Evolutionary conservation across 2,329 filamentous ascomycete genomes (phyloP).

Genomic region (Alternaria sp.): DNA sequence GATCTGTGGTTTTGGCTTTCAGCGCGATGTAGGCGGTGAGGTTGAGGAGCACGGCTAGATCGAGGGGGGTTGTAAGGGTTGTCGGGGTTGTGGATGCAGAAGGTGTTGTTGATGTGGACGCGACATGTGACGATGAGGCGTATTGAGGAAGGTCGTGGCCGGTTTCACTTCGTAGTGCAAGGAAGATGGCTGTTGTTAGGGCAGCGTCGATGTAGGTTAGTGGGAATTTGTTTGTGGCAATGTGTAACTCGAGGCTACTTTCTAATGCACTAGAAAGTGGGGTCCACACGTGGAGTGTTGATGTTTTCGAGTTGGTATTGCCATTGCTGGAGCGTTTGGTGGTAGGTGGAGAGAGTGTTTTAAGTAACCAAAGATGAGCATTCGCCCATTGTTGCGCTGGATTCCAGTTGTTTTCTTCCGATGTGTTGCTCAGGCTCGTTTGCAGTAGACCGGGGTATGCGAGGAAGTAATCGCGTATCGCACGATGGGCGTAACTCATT

Average conservation of each 20-base stretch:
- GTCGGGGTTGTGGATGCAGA: background rate
- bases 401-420: slow-evolving; percentile 18
- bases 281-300: slow-evolving; percentile 27
- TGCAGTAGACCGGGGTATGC: slow-evolving; percentile 18
- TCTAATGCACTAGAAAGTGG: slow-evolving; percentile 30
- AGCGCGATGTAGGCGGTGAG: slow-evolving; percentile 30
- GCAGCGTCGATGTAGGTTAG: slow-evolving; percentile 34
- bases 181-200: slow-evolving; percentile 24
- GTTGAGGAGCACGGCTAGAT: slow-evolving; percentile 38
- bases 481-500: slow-evolving; percentile 39
- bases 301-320: background rate
- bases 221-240: slow-evolving; percentile 26
- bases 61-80: slow-evolving; percentile 23
- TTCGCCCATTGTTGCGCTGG: slow-evolving; percentile 36
- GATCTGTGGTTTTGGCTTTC: slow-evolving; percentile 30
- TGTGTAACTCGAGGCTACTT: slow-evolving; percentile 27
- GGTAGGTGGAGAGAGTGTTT: slow-evolving; percentile 20
- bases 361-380: slow-evolving; percentile 34
- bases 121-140: background rate
- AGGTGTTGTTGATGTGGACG: background rate
- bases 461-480: slow-evolving; percentile 34
- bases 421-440: slow-evolving; percentile 12
- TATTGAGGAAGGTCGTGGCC: slow-evolving; percentile 21
- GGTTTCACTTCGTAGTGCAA: slow-evolving; percentile 17
- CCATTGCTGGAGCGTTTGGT: slow-evolving; percentile 1